A percentile compares a stretch with the other conserved stretches of the same genome.
phyloP scores from a whole-genome alignment of 1,284 basidiomycete species.

The Filobasidium uniguttulatum region DNA sequence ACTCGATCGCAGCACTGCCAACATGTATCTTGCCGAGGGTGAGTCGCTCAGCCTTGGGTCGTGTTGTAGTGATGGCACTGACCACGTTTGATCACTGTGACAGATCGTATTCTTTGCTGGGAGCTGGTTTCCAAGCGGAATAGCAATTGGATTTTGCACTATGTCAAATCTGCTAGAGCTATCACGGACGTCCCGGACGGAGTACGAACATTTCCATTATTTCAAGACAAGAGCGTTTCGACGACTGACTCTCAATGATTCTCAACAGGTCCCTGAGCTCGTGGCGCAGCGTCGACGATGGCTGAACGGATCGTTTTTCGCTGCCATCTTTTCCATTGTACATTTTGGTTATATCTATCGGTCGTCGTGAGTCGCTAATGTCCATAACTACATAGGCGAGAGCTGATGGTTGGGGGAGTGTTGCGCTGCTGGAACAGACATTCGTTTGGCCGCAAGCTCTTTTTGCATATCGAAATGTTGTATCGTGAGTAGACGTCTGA shows the following conservation, averaged over 20 bases:
- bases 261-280: constrained; percentile 57
- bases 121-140: constrained; percentile 80
- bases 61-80: background rate
- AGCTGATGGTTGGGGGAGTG: background rate
- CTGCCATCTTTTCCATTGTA: constrained; percentile 73
- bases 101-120: constrained; percentile 66
- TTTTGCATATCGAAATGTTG: constrained; percentile 85
- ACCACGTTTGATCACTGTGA: background rate
- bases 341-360: constrained; percentile 90
- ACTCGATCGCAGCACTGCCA: constrained; percentile 47
- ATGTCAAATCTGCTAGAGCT: constrained; percentile 82
- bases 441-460: constrained; percentile 67
- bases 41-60: constrained; percentile 21
- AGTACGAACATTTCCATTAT: constrained; percentile 35
- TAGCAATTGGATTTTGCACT: constrained; percentile 77
- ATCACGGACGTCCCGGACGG: constrained; percentile 85
- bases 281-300: constrained; percentile 86
- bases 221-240: background rate
- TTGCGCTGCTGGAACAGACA: constrained; percentile 40
- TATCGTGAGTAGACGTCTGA: constrained; percentile 45
- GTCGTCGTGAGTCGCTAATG: constrained; percentile 42
- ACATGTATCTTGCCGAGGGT: constrained; percentile 92
- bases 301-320: constrained; percentile 97
- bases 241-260: background rate
- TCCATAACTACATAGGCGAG: background rate